Conservation (phyloP, 805 yeast species). For the Candida suzukii region DNA sequence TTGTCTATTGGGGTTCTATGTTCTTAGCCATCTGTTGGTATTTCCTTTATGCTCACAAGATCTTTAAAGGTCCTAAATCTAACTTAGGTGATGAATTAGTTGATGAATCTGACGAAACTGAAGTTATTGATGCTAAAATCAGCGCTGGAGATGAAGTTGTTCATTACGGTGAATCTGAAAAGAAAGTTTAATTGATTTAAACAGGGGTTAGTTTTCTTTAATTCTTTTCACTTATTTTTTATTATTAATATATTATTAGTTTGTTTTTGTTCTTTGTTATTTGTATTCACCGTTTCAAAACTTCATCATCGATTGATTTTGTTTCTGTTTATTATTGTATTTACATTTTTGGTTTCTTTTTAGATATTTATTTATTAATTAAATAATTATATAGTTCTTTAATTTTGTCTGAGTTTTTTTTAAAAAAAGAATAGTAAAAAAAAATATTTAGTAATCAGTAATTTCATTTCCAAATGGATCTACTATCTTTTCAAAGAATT, state of each 20-base stretch:
- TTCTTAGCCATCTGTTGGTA: constrained; percentile 43
- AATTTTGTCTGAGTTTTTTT: too few relatives aligned
- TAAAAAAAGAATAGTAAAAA: background rate
- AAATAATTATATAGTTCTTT: too few relatives aligned
- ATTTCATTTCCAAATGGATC: constrained; percentile 13
- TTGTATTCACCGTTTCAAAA: constrained; percentile 9
- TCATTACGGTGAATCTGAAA: constrained; percentile 1
- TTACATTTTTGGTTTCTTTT: too few relatives aligned
- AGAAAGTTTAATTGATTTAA: background rate
- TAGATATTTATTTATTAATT: too few relatives aligned
- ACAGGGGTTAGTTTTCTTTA: too few relatives aligned
- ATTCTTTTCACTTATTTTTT: background rate
- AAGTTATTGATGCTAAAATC: constrained; percentile 13
- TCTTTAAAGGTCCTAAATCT: constrained; percentile 57
- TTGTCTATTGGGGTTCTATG: constrained; percentile 57
- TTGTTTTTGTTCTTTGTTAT: background rate
- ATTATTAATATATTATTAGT: background rate
- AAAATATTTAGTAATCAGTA: background rate
- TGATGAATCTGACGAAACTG: constrained; percentile 16
- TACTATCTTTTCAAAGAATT: constrained; percentile 31
- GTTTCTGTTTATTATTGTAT: too few relatives aligned
- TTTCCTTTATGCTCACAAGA: constrained; percentile 44
- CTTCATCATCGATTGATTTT: too few relatives aligned
- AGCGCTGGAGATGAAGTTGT: constrained; percentile 10
- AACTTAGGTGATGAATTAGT: constrained; percentile 33